phyloP scores from a whole-genome alignment of 441 rosid genomes.

The Adansonia gregorii region DNA sequence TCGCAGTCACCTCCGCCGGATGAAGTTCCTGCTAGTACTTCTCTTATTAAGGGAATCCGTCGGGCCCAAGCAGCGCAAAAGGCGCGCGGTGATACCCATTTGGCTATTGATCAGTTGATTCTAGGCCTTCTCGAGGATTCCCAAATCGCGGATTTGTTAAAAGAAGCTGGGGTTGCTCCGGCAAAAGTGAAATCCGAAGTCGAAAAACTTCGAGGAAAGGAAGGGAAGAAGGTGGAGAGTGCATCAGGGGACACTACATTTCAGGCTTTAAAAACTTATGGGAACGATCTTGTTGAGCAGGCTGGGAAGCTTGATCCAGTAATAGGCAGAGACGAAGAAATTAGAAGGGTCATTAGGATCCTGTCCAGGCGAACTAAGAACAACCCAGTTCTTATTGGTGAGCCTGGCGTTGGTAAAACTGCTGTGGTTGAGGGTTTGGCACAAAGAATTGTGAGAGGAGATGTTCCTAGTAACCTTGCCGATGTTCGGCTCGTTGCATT shows the following conservation, averaged over 20 bases:
- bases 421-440: constrained; percentile 96
- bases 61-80: constrained; percentile 82
- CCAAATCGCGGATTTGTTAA: constrained; percentile 69
- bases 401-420: constrained; percentile 94
- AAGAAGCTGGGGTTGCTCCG: constrained; percentile 64
- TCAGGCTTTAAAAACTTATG: constrained; percentile 87
- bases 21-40: constrained; percentile 72
- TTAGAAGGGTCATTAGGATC: constrained; percentile 76
- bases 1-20: constrained; percentile 83
- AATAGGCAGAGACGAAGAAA: constrained; percentile 88
- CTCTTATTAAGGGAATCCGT: constrained; percentile 68
- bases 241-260: constrained; percentile 79
- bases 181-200: constrained; percentile 71
- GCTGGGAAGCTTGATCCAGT: constrained; percentile 98
- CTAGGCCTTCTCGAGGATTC: constrained; percentile 90
- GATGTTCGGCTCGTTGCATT: constrained; percentile 87
- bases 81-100: constrained; percentile 66
- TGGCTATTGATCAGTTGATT: constrained; percentile 84
- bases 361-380: constrained; percentile 85
- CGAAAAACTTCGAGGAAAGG: constrained; percentile 89
- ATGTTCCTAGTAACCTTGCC: constrained; percentile 82
- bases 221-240: constrained; percentile 89
- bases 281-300: constrained; percentile 86
- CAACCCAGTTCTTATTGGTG: constrained; percentile 91
- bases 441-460: constrained; percentile 87